Evolutionary conservation across 2,329 filamentous ascomycete genomes (phyloP).

Genomic region (Cladosporium sp.): DNA sequence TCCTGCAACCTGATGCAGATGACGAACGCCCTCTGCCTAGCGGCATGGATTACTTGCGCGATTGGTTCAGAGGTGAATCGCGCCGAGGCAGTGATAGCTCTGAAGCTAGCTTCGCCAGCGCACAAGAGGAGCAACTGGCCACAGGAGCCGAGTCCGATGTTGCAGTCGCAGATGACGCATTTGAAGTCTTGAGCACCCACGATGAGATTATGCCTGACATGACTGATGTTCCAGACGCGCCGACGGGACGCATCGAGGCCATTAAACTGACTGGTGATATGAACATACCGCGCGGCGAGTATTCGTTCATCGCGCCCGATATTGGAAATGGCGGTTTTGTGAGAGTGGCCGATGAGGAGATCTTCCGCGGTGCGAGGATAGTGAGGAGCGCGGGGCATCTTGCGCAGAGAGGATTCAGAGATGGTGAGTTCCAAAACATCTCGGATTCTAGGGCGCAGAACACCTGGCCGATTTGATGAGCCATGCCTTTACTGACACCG

Average conservation of each 20-base stretch:
- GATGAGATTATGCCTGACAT: neutral
- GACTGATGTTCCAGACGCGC: slow-evolving; percentile 38
- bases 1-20: slow-evolving; percentile 69
- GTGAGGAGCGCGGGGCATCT: slow-evolving; percentile 77
- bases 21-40: slow-evolving; percentile 41
- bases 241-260: slow-evolving; percentile 71
- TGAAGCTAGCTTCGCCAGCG: slow-evolving; percentile 23
- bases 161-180: neutral
- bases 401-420: slow-evolving; percentile 68
- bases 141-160: neutral
- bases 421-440: too few species aligned
- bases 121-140: neutral
- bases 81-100: slow-evolving; percentile 25
- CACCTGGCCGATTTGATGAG: too few species aligned
- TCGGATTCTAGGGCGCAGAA: too few species aligned
- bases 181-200: neutral
- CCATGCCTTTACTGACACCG: too few species aligned
- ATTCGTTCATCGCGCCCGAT: slow-evolving; percentile 77
- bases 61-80: slow-evolving; percentile 32
- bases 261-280: slow-evolving; percentile 91
- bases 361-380: slow-evolving; percentile 72
- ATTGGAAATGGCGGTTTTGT: slow-evolving; percentile 68
- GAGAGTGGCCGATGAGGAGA: slow-evolving; percentile 62
- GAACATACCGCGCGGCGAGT: slow-evolving; percentile 84
- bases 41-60: slow-evolving; percentile 34